A percentile compares a stretch with the other conserved stretches of the same genome.
These are phyloP conservation scores for Penicillium lividum DNA, from an alignment of 495 filamentous ascomycete species.

Conservation along the genomic window DNA sequence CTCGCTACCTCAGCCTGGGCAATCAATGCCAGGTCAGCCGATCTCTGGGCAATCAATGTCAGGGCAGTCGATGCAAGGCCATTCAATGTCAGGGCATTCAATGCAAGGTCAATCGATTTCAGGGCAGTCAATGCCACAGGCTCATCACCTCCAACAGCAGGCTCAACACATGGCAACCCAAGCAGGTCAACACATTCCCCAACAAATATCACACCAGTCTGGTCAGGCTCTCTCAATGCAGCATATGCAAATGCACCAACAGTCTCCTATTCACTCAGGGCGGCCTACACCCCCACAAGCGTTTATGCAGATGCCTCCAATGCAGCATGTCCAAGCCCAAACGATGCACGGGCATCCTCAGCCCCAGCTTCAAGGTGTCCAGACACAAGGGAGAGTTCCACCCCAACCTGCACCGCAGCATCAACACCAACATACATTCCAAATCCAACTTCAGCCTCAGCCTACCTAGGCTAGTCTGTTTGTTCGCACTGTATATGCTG, in stretches of 20 bases:
- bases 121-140: conserved; percentile 5
- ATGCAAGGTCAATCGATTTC: conserved; percentile 12
- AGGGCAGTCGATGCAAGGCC: conserved; percentile 13
- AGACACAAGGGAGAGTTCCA: conserved; percentile 18
- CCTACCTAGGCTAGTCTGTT: conserved; percentile 13
- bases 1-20: conserved; percentile 8
- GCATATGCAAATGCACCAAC: conserved; percentile 33
- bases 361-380: conserved; percentile 4
- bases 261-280: conserved; percentile 18
- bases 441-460: conserved; percentile 28
- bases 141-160: conserved; percentile 20
- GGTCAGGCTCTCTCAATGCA: conserved; percentile 25
- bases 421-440: conserved; percentile 34
- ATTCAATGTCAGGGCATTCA: not conserved
- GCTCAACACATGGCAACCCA: conserved; percentile 21
- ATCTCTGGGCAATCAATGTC: not conserved
- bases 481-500: not conserved
- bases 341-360: conserved; percentile 9
- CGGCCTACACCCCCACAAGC: conserved; percentile 20
- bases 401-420: conserved; percentile 29
- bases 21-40: not conserved
- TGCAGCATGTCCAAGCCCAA: conserved; percentile 26
- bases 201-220: conserved; percentile 16
- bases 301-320: conserved; percentile 29
- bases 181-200: conserved; percentile 12